Evolutionary conservation across 1,139 yeast species (phyloP).

Genomic region (Candida albicans): DNA sequence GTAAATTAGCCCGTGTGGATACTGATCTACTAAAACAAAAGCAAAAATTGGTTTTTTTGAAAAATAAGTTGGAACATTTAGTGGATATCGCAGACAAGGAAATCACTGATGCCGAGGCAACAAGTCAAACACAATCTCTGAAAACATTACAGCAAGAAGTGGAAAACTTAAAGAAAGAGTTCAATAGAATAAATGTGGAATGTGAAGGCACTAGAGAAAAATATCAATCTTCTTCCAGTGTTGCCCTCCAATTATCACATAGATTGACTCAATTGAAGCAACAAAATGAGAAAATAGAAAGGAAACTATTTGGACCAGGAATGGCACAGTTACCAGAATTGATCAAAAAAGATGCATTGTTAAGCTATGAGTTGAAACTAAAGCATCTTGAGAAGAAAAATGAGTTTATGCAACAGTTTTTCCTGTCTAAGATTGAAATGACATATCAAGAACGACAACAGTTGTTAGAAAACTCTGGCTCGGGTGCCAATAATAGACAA

Average conservation of each 20-base stretch:
- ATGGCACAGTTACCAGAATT: conserved; percentile 41
- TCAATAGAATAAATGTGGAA: conserved; percentile 26
- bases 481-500: conserved; percentile 33
- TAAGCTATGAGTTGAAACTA: conserved; percentile 29
- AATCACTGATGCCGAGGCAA: conserved; percentile 14
- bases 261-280: conserved; percentile 29
- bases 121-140: conserved; percentile 30
- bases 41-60: conserved; percentile 19
- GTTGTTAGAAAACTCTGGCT: conserved; percentile 30
- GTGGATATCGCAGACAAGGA: conserved; percentile 4
- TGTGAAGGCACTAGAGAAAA: conserved; percentile 44
- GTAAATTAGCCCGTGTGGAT: conserved; percentile 46
- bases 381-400: conserved; percentile 32
- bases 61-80: conserved; percentile 21
- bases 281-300: conserved; percentile 27
- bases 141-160: conserved; percentile 31
- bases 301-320: conserved; percentile 45
- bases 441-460: conserved; percentile 41
- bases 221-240: conserved; percentile 55
- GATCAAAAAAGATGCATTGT: conserved; percentile 36
- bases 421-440: conserved; percentile 36
- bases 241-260: conserved; percentile 54
- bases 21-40: conserved; percentile 25
- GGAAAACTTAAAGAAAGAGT: conserved; percentile 25
- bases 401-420: conserved; percentile 28